Evolutionary conservation across 345 rosid species (phyloP).

Genomic region (Salix koriyanagi): DNA sequence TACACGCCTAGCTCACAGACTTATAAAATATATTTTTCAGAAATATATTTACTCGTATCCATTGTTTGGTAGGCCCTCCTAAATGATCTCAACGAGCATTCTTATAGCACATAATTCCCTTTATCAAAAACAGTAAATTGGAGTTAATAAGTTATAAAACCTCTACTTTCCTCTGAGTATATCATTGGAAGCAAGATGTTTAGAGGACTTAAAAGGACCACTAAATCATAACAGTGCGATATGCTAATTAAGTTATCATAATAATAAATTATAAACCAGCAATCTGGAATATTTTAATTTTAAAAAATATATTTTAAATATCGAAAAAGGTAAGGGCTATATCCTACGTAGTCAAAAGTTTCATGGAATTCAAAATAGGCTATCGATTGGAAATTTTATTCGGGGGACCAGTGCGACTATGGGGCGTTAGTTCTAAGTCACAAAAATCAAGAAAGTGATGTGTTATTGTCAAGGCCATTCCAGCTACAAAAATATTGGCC

Average conservation of each 20-base stretch:
- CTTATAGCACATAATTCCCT: constrained; percentile 8
- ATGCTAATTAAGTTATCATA: constrained; percentile 41
- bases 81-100: constrained; percentile 1
- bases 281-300: neutral
- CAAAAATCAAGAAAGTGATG: neutral
- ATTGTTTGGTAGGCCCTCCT: constrained; percentile 5
- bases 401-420: neutral
- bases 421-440: neutral
- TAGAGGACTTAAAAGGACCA: constrained; percentile 37
- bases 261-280: constrained; percentile 5
- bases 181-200: neutral
- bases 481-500: neutral
- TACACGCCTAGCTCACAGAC: too few relatives aligned
- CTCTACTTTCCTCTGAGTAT: neutral
- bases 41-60: too few relatives aligned
- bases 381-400: neutral
- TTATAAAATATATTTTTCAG: too few relatives aligned
- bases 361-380: constrained; percentile 27
- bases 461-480: neutral
- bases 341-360: constrained; percentile 29
- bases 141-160: neutral
- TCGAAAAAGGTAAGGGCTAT: constrained; percentile 43
- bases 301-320: neutral
- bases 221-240: constrained; percentile 56
- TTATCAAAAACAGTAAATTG: neutral